phyloP scores from a whole-genome alignment of 73 alveolate species.

The Paramecium sonneborni region DNA sequence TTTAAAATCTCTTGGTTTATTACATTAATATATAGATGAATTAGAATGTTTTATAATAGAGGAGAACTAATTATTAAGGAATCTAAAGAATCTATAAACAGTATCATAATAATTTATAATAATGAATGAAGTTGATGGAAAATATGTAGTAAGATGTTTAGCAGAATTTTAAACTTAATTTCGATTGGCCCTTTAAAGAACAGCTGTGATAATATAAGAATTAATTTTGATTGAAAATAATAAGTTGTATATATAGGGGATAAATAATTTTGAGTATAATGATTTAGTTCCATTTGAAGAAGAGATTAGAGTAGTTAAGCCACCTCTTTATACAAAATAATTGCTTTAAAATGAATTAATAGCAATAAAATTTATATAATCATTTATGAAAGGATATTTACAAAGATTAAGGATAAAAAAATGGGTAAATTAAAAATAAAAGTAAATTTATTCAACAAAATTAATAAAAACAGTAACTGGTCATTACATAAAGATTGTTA shows the following conservation, averaged over 20 bases:
- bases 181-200: not conserved
- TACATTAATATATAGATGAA: conserved; percentile 15
- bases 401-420: not conserved
- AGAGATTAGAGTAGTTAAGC: not conserved
- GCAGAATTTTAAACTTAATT: not conserved
- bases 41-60: not conserved
- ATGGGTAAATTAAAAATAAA: not conserved
- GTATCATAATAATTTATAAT: not conserved
- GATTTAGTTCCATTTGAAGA: not conserved
- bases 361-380: not conserved
- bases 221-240: not conserved
- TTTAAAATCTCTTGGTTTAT: not conserved
- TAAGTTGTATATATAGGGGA: not conserved
- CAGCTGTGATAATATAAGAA: not conserved
- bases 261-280: conserved; percentile 33
- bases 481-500: not conserved
- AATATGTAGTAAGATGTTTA: not conserved
- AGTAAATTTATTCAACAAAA: not conserved
- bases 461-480: not conserved
- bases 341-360: not conserved
- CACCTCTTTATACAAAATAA: not conserved
- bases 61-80: not conserved
- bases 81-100: not conserved
- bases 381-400: not conserved
- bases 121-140: not conserved